phyloP scores from a whole-genome alignment of 2,329 filamentous ascomycete genomes.

The Fusarium liriodendri region DNA sequence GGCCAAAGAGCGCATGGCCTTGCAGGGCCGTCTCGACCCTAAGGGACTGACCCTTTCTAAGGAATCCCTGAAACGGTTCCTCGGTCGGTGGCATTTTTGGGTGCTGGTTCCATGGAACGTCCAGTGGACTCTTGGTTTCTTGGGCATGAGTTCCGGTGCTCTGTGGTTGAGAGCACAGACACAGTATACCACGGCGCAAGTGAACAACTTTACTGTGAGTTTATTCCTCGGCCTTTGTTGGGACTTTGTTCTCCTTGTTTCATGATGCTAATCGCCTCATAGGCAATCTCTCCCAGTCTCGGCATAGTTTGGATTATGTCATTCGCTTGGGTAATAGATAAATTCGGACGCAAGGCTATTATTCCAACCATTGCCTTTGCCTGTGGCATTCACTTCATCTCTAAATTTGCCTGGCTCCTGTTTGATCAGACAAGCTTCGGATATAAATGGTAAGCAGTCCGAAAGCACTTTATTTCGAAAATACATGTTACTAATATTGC shows the following conservation, averaged over 20 bases:
- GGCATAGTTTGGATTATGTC: not conserved
- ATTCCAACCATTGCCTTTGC: not conserved
- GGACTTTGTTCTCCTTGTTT: too few relatives aligned
- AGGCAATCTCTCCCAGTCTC: not conserved
- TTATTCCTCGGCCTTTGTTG: too few relatives aligned
- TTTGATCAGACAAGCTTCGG: not conserved
- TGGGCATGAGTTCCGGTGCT: not conserved
- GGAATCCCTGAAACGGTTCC: not conserved
- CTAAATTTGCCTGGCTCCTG: slow-evolving; percentile 7
- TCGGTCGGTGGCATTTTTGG: slow-evolving; percentile 8
- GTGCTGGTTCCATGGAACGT: slow-evolving; percentile 6
- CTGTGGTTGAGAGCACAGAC: slow-evolving; percentile 1
- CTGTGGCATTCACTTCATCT: not conserved
- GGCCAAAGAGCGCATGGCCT: slow-evolving; percentile 43
- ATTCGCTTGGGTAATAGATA: slow-evolving; percentile 1
- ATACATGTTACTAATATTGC: not conserved
- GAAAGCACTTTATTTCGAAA: not conserved
- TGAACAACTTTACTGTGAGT: slow-evolving; percentile 6
- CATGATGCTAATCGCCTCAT: not conserved
- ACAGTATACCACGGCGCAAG: not conserved
- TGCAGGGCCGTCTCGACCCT: not conserved
- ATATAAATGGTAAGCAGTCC: not conserved
- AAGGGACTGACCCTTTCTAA: not conserved
- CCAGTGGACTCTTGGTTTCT: not conserved
- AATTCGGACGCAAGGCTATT: not conserved